Base-by-base conservation (phyloP, 2,329 filamentous ascomycete species). In the Stachybotrys elegans region DNA sequence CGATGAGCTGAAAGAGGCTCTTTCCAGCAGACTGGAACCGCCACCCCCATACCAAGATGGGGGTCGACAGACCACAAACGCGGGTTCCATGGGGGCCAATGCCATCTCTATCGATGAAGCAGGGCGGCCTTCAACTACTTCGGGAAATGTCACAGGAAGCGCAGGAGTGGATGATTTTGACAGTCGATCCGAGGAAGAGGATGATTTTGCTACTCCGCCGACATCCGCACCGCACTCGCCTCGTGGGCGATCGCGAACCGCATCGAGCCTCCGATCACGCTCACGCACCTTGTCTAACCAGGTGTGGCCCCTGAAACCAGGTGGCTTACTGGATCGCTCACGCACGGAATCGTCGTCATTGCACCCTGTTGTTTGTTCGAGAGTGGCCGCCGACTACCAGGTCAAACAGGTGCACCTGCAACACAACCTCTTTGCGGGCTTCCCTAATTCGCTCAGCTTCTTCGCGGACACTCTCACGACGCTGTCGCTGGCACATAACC, bases 401-500 rank as follows among this genome's bases (percentile, higher is more conserved):
- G 71, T 76, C 45, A 73, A 61, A 31, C 72, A 79, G 36, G 63
- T 93, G 2, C 80, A 84, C 48, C 71, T 96, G 31, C 83, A 91
- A 43, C 83, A 88, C 58, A 97, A 96, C 60, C 72, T 80, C 2
- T 79, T 96, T 44, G 76, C 78, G 0, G 66, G 67, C 5, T 77
- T 96, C 3, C 91, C 92, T 0, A 70, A 76, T 21, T 80, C 84
- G 0, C 71, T 96, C 12, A 79, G 76, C 16, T 81, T 85, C 54
- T 84, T 95, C 48, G 79, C 84, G 3, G 72, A 80, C 13, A 84
- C 81, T 3, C 66, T 97, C 31, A 83, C 81, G 0, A 77, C 81
- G 1, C 73, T 95, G 14, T 88, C 86, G 40, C 61, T 95, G 20
- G 80, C 88, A 3, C 78, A 88, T 56, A 94, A 95, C 59, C 78